A percentile compares a stretch with the other conserved stretches of the same genome.
Evolutionary conservation across 768 basidiomycete genomes (phyloP).

Genomic region (Mrakia blollopis): DNA sequence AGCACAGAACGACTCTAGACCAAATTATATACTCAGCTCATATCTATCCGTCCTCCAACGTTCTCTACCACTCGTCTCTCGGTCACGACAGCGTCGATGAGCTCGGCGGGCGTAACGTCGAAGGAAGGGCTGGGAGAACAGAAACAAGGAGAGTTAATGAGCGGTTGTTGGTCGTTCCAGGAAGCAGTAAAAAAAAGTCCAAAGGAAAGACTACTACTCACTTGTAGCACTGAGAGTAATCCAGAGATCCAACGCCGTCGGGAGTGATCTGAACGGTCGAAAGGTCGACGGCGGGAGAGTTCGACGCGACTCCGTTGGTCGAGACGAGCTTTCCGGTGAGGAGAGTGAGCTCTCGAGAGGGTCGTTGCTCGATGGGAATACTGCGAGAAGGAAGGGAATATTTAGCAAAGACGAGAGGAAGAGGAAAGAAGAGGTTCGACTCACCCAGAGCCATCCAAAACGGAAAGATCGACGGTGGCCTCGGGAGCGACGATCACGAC

Average conservation of each 20-base stretch:
- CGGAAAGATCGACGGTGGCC: constrained; percentile 81
- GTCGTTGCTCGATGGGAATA: constrained; percentile 91
- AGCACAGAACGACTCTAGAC: not conserved
- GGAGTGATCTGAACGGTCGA: constrained; percentile 83
- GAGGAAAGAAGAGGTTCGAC: constrained; percentile 30
- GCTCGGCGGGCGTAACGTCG: constrained; percentile 88
- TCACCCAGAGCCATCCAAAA: constrained; percentile 62
- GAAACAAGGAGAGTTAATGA: not conserved
- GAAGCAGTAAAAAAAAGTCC: not conserved
- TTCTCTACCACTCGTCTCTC: constrained; percentile 88
- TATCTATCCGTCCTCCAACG: constrained; percentile 31
- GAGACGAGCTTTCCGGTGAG: constrained; percentile 76
- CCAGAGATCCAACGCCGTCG: constrained; percentile 44
- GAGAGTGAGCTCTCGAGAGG: constrained; percentile 77
- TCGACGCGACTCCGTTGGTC: constrained; percentile 43
- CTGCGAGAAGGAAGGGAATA: constrained; percentile 38
- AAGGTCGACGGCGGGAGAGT: constrained; percentile 54
- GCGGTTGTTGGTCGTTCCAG: not conserved
- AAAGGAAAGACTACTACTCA: constrained; percentile 19
- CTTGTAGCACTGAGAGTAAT: constrained; percentile 41
- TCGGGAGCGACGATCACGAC: constrained; percentile 92
- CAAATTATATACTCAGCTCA: constrained; percentile 34
- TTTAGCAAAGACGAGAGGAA: constrained; percentile 21
- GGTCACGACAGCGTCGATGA: constrained; percentile 92
- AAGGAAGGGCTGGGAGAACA: constrained; percentile 88